phyloP scores from a whole-genome alignment of 2,329 filamentous ascomycete species.

The Zalaria sp. region DNA sequence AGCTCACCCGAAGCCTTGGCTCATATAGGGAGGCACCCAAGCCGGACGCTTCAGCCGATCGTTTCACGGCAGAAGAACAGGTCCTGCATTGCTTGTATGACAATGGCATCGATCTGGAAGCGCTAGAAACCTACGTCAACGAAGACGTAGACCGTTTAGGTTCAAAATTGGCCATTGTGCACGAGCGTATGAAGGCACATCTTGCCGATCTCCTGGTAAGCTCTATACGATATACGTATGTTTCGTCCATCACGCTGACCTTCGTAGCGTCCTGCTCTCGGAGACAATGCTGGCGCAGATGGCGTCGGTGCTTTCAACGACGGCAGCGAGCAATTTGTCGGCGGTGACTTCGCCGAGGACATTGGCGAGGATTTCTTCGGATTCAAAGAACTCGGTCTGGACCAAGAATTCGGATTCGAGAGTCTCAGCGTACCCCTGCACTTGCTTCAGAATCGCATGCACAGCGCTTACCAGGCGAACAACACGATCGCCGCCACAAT shows the following conservation, averaged over 20 bases:
- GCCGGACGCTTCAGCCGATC: slow-evolving; percentile 29
- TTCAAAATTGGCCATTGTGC: slow-evolving; percentile 65
- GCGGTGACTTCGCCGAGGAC: slow-evolving; percentile 93
- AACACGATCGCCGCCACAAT: slow-evolving; percentile 47
- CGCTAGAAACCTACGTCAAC: slow-evolving; percentile 72
- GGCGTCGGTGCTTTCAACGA: slow-evolving; percentile 89
- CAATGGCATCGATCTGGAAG: slow-evolving; percentile 68
- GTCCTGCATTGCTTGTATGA: slow-evolving; percentile 75
- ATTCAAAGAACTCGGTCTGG: slow-evolving; percentile 86
- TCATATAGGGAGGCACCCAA: slow-evolving; percentile 75
- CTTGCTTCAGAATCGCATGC: slow-evolving; percentile 80
- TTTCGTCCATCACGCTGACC: slow-evolving; percentile 1
- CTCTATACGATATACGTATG: slow-evolving; percentile 2
- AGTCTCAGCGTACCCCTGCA: slow-evolving; percentile 86
- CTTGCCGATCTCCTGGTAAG: slow-evolving; percentile 68
- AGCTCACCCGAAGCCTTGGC: slow-evolving; percentile 65
- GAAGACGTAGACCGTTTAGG: slow-evolving; percentile 85
- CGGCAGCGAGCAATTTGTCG: slow-evolving; percentile 91
- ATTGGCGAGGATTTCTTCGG: slow-evolving; percentile 98
- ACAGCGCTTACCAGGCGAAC: slow-evolving; percentile 71
- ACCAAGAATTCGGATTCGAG: slow-evolving; percentile 77
- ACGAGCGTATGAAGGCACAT: slow-evolving; percentile 89
- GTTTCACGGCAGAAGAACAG: slow-evolving; percentile 73
- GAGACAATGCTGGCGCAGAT: slow-evolving; percentile 59
- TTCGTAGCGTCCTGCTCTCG: slow-evolving; percentile 59